These are phyloP conservation scores for Xylaria castorea DNA, from an alignment of 495 filamentous ascomycete genomes.

Conservation along the genomic window DNA sequence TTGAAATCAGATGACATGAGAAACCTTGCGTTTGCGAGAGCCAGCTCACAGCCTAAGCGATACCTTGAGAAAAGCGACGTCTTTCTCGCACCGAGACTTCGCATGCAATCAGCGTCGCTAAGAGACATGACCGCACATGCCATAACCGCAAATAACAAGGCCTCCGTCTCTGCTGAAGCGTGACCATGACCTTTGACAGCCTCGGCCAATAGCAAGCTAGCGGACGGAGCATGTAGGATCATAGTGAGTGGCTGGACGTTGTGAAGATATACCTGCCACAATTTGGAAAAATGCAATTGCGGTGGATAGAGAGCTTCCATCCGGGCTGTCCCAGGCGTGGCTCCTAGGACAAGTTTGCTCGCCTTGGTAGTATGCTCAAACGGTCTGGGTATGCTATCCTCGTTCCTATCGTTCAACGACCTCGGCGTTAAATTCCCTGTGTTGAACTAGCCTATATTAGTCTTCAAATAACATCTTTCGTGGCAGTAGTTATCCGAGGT, in stretches of 20 bases:
- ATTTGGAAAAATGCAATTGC: neutral
- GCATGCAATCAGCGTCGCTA: neutral
- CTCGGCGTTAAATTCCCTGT: neutral
- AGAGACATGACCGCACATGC: neutral
- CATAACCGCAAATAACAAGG: slow-evolving; percentile 2
- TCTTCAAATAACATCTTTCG: neutral
- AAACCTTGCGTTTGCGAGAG: neutral
- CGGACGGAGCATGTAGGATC: slow-evolving; percentile 1
- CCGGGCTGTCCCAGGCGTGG: neutral
- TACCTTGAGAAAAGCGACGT: neutral
- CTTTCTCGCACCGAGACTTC: neutral
- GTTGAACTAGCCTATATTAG: slow-evolving; percentile 9
- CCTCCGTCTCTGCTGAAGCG: slow-evolving; percentile 1
- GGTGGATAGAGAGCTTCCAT: neutral
- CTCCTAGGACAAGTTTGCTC: neutral
- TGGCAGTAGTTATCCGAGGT: neutral
- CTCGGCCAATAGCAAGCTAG: neutral
- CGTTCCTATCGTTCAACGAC: neutral
- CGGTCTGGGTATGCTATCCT: neutral
- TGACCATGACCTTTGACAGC: neutral
- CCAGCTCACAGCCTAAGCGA: slow-evolving; percentile 2
- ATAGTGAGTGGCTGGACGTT: slow-evolving; percentile 1
- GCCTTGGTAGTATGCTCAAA: neutral
- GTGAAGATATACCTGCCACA: neutral
- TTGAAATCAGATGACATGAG: neutral